A percentile compares a stretch with the other conserved stretches of the same genome.
phyloP scores from a whole-genome alignment of 2,329 filamentous ascomycete species.

The Fusarium liriodendri region DNA sequence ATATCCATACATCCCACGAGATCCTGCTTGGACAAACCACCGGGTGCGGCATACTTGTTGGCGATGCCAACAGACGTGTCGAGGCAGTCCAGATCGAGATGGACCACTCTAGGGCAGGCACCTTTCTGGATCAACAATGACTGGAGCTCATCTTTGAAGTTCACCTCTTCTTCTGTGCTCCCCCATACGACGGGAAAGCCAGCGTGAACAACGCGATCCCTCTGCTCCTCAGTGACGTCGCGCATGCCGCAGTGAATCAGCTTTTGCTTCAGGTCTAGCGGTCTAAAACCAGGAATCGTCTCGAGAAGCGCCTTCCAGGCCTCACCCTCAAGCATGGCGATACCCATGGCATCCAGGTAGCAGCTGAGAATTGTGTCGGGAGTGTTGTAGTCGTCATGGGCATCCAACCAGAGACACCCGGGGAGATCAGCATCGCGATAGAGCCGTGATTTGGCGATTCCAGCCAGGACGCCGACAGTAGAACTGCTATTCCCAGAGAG shows the following conservation, averaged over 20 bases:
- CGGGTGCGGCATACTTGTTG: not conserved
- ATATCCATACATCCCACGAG: not conserved
- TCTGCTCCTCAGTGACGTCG: not conserved
- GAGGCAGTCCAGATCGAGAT: not conserved
- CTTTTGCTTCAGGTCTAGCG: not conserved
- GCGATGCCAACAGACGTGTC: not conserved
- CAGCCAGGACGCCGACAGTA: not conserved
- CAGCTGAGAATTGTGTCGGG: not conserved
- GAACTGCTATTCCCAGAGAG: not conserved
- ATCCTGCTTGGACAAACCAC: not conserved
- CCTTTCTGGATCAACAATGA: not conserved
- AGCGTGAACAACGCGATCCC: not conserved
- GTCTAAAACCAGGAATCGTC: not conserved
- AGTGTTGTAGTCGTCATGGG: not conserved
- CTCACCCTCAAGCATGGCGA: not conserved
- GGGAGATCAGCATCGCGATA: not conserved
- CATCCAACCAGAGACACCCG: not conserved
- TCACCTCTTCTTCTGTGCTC: not conserved
- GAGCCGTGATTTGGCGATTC: not conserved
- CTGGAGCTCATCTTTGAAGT: not conserved
- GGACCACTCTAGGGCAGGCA: not conserved
- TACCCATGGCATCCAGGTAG: not conserved
- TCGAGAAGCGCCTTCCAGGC: not conserved
- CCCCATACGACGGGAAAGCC: not conserved
- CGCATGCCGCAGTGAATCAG: not conserved